A percentile compares a stretch with the other conserved stretches of the same genome.
Conservation (phyloP, 192 early-diverging fungal species). For the Entophlyctis luteolus region DNA sequence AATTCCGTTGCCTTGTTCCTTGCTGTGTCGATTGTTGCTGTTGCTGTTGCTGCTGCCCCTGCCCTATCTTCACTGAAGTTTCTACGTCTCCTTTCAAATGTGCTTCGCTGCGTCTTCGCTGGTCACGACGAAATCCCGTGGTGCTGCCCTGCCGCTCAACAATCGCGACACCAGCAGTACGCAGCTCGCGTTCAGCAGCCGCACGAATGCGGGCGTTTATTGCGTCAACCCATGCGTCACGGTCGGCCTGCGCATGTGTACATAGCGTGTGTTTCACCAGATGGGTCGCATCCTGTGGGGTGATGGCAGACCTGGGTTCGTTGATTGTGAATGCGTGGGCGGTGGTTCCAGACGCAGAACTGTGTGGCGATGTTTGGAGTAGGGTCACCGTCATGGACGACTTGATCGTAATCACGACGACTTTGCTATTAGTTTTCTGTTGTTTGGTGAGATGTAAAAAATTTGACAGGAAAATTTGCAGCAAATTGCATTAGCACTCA, state of each 20-base stretch:
- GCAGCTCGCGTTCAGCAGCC: not conserved
- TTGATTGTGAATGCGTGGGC: conserved; percentile 17
- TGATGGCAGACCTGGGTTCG: not conserved
- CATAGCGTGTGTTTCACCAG: conserved; percentile 75
- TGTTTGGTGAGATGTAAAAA: conserved; percentile 58
- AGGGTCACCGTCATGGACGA: not conserved
- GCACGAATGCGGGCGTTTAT: conserved; percentile 29
- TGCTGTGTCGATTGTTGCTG: not conserved
- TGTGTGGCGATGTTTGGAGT: not conserved
- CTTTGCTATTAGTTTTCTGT: conserved; percentile 55
- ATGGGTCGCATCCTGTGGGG: conserved; percentile 20
- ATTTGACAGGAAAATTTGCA: too few species aligned
- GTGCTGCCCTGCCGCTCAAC: too few species aligned
- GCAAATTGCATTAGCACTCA: conserved; percentile 48
- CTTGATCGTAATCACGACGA: not conserved
- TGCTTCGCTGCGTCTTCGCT: not conserved
- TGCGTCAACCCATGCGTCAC: conserved; percentile 86
- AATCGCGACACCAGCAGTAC: too few species aligned
- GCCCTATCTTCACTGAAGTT: too few species aligned
- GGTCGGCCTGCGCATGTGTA: conserved; percentile 80
- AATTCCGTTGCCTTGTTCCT: not conserved
- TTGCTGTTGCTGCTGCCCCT: not conserved
- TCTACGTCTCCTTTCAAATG: not conserved
- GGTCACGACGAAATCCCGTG: not conserved
- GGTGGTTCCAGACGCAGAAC: not conserved